phyloP scores from a whole-genome alignment of 2,329 filamentous ascomycete genomes.

The Botrytis deweyae region DNA sequence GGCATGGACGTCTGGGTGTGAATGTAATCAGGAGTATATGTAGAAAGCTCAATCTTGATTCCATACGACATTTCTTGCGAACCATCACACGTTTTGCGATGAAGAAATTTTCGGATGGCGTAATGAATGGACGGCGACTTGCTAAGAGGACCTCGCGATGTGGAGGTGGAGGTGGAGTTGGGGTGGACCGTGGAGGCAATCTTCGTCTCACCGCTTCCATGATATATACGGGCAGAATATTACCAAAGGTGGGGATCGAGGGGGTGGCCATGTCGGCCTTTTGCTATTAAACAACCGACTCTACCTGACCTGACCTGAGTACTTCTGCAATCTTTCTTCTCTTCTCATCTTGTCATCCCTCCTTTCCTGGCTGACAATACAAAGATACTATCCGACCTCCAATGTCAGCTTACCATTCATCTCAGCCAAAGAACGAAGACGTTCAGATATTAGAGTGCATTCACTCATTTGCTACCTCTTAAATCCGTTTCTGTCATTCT shows the following conservation, averaged over 20 bases:
- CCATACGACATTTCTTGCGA: background rate
- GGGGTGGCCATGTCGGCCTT: background rate
- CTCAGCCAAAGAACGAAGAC: background rate
- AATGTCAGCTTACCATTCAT: background rate
- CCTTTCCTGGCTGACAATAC: background rate
- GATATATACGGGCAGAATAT: background rate
- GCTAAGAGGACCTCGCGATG: background rate
- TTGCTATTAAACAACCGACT: background rate
- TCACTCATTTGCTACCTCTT: background rate
- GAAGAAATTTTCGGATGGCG: background rate
- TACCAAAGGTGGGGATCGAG: background rate
- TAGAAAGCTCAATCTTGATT: background rate
- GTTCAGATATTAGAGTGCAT: background rate
- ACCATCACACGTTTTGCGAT: background rate
- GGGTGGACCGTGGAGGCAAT: background rate
- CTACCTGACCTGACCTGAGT: background rate
- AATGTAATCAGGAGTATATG: background rate
- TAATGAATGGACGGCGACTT: background rate
- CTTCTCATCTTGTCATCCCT: background rate
- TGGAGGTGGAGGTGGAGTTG: background rate
- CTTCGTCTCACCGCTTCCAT: background rate
- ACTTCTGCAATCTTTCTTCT: background rate
- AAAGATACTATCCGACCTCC: background rate
- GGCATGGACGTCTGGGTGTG: background rate
- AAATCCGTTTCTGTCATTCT: background rate